Base-by-base conservation (phyloP, 768 basidiomycete genomes). In the Kwoniella bestiolae region DNA sequence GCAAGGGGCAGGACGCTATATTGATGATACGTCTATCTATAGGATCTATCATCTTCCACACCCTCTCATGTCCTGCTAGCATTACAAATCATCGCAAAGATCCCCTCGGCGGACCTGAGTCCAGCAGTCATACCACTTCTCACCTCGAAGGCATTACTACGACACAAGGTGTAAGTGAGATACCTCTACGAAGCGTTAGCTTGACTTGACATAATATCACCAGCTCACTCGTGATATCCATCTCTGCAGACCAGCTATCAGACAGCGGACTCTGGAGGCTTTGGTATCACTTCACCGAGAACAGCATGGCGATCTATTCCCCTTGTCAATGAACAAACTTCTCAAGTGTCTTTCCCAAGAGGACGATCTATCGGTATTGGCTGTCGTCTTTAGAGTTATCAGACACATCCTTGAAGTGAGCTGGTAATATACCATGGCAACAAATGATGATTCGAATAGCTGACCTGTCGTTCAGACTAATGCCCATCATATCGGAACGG, bases 41-140 rank as follows among this genome's bases (percentile, higher is more conserved):
- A 77, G 76, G 73, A 77, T 57, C 64, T 77, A 3, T 56, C 71
- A 3, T 72, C 71, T 0, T 34, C 55, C 12, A 41, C n/a, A 3
- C 41, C 65, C 3, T 44, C 63, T 1, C 47, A 66, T 34, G 60
- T 71, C 25, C 64, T 78, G 4, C 63, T 78, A 4, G 74, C 71
- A 21, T 55, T 76, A 31, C 59, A 65, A 9, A 56, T 61, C 8
- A 72, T 78, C 45, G 53, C 68, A 41, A 69, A 71, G 49, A 47
- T 71, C 29, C 74, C 74, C 14, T 71, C 69, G 3, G 3, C 4
- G 11, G 74, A 76, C 35, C 56, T 78, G 0, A 66, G 18, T 14
- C 75, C 77, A 1, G 77, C 77, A 28, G 69, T 78, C 14, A 67
- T 63, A 12, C 74, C 72, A 1, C 34, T 76, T 5, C 58, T 78